Evolutionary conservation across 2,329 filamentous ascomycete species (phyloP).

Genomic region (Dothistroma pini): DNA sequence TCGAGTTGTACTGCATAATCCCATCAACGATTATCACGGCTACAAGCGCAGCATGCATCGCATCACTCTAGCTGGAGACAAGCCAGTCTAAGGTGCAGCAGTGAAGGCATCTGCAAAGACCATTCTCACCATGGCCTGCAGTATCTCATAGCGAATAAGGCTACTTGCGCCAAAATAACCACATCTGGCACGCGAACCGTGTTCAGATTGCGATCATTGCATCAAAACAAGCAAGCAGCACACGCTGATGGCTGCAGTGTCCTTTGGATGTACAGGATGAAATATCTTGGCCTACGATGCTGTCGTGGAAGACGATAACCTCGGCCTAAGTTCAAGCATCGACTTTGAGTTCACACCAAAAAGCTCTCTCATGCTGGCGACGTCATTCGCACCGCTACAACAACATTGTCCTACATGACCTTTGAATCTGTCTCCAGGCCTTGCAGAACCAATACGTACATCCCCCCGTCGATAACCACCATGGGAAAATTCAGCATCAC

Average conservation of each 20-base stretch:
- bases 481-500: conserved; percentile 11
- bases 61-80: conserved; percentile 12
- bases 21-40: conserved; percentile 18
- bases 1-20: conserved; percentile 20
- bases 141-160: too few species aligned
- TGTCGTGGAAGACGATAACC: background rate
- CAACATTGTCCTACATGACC: background rate
- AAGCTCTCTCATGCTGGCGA: background rate
- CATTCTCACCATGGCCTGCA: too few species aligned
- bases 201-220: too few species aligned
- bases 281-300: background rate
- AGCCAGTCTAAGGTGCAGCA: background rate
- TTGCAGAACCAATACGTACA: background rate
- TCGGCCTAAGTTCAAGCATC: background rate
- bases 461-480: background rate
- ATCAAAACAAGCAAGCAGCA: too few species aligned
- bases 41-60: conserved; percentile 10
- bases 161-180: too few species aligned
- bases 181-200: too few species aligned
- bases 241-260: too few species aligned
- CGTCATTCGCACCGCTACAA: background rate
- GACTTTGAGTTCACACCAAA: background rate
- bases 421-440: background rate
- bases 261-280: too few species aligned
- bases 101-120: background rate